phyloP scores from a whole-genome alignment of 192 early-diverging fungal species.

The Phycomyces nitens region DNA sequence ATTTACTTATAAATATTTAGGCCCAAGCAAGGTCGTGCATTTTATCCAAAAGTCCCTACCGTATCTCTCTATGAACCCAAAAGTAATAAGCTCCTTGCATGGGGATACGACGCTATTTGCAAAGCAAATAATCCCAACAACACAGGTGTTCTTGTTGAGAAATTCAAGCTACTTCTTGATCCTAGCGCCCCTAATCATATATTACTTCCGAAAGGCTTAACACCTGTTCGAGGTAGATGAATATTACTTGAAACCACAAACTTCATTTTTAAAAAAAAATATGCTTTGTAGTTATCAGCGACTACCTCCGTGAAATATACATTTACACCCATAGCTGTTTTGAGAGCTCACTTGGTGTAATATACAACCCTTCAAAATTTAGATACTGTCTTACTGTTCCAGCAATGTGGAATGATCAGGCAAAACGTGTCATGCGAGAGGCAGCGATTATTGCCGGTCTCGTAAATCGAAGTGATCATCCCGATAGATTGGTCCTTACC shows the following conservation, averaged over 20 bases:
- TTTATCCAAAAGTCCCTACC: slow-evolving; percentile 33
- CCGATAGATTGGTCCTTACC: slow-evolving; percentile 39
- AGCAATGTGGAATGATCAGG: slow-evolving; percentile 49
- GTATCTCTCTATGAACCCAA: slow-evolving; percentile 34
- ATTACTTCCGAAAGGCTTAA: slow-evolving; percentile 43
- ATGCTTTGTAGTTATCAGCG: slow-evolving; percentile 33
- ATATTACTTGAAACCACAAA: too few species aligned
- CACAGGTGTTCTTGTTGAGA: slow-evolving; percentile 35
- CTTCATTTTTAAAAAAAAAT: too few species aligned
- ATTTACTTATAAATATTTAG: neutral
- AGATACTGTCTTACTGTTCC: slow-evolving; percentile 45
- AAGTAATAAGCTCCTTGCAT: slow-evolving; percentile 38
- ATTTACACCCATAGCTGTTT: slow-evolving; percentile 39
- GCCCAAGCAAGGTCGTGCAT: neutral
- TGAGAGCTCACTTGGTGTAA: slow-evolving; percentile 18
- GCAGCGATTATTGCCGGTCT: slow-evolving; percentile 41
- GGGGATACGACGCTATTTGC: slow-evolving; percentile 40
- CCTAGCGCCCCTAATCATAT: slow-evolving; percentile 32
- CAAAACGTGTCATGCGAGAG: slow-evolving; percentile 43
- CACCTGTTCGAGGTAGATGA: slow-evolving; percentile 24
- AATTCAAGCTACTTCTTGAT: slow-evolving; percentile 50
- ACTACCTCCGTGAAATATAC: slow-evolving; percentile 45
- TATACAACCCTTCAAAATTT: neutral
- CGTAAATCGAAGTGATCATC: slow-evolving; percentile 27
- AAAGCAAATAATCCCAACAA: slow-evolving; percentile 40